Evolutionary conservation across 768 basidiomycete species (phyloP).

Genomic region (Rhodotorula paludigena): DNA sequence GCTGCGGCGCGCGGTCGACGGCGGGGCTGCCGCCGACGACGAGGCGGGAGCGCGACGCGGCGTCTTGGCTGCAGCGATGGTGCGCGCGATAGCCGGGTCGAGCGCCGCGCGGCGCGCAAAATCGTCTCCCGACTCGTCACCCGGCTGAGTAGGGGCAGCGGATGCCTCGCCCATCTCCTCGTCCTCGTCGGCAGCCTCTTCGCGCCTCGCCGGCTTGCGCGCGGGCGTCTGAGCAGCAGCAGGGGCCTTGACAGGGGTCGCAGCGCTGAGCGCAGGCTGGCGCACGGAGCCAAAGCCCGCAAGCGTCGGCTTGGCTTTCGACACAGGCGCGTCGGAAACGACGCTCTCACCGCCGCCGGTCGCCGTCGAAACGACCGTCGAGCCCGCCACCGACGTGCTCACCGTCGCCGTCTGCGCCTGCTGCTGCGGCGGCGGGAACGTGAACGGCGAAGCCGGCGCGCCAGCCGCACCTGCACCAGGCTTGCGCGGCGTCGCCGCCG

Average conservation of each 20-base stretch:
- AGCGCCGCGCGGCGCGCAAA: not conserved
- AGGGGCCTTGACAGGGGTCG: not conserved
- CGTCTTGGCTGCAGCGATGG: too few species aligned
- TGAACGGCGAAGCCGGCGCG: not conserved
- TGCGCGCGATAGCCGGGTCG: slow-evolving; percentile 6
- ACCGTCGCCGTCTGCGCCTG: too few species aligned
- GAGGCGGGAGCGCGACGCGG: too few species aligned
- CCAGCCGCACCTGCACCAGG: not conserved
- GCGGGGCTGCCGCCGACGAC: not conserved
- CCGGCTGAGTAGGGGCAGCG: not conserved
- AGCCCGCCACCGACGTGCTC: not conserved
- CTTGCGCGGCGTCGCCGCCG: not conserved
- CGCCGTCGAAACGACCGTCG: not conserved
- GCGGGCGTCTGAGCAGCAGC: not conserved
- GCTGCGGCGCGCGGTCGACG: not conserved
- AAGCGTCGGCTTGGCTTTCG: slow-evolving; percentile 16
- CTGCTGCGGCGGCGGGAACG: not conserved
- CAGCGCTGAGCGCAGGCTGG: not conserved
- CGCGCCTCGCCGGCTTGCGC: not conserved
- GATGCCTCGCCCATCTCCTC: not conserved
- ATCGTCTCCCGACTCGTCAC: not conserved
- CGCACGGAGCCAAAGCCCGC: slow-evolving; percentile 26
- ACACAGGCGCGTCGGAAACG: not conserved
- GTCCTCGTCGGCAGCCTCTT: slow-evolving; percentile 3
- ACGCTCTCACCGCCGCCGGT: not conserved